Conservation (phyloP, 2,329 filamentous ascomycete species). For the Botryotinia globosa region DNA sequence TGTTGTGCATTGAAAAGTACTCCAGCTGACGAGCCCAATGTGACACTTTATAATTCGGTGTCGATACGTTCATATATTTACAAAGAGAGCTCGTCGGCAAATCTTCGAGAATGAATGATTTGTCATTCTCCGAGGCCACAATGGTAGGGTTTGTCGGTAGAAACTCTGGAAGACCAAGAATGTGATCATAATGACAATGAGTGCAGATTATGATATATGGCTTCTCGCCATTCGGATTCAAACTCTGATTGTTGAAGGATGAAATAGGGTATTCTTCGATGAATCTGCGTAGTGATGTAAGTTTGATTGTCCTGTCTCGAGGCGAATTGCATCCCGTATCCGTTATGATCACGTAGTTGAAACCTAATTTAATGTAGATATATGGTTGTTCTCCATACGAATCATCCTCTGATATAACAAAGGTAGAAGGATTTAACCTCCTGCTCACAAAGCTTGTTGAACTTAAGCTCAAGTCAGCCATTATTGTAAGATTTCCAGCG, state of each 20-base stretch:
- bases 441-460: conserved; percentile 39
- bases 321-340: conserved; percentile 48
- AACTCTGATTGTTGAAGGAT: conserved; percentile 38
- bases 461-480: background rate
- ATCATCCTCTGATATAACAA: conserved; percentile 46
- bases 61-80: conserved; percentile 39
- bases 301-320: conserved; percentile 29
- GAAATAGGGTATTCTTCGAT: conserved; percentile 43
- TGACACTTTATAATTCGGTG: conserved; percentile 43
- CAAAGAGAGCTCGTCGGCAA: conserved; percentile 44
- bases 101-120: conserved; percentile 43
- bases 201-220: conserved; percentile 45
- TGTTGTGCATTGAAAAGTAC: conserved; percentile 30
- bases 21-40: conserved; percentile 44
- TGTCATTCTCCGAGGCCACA: conserved; percentile 40
- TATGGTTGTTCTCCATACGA: conserved; percentile 44
- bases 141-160: conserved; percentile 29
- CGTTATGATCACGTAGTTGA: conserved; percentile 41
- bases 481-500: background rate
- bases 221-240: conserved; percentile 41
- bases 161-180: conserved; percentile 35
- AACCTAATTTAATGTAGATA: conserved; percentile 47
- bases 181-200: conserved; percentile 49
- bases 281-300: conserved; percentile 42
- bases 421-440: conserved; percentile 44